Evolutionary conservation across 148 eudicot species (phyloP).

Genomic region (Cornus florida): DNA sequence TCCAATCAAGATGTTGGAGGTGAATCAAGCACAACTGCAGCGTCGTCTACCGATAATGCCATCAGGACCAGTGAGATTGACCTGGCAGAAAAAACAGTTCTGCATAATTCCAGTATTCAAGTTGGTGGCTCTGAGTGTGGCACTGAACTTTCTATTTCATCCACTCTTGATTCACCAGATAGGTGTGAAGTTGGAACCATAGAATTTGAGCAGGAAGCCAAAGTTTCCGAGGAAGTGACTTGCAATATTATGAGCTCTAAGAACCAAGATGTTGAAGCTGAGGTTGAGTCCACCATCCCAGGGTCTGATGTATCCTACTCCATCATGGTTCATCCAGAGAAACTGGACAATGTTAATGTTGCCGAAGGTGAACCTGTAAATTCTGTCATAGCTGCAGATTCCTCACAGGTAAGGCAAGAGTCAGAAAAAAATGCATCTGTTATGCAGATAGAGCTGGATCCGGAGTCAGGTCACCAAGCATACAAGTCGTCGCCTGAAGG

Average conservation of each 20-base stretch:
- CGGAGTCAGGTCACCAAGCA: constrained; percentile 28
- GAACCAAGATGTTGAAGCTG: constrained; percentile 28
- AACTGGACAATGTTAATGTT: constrained; percentile 20
- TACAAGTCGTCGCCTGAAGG: constrained; percentile 51
- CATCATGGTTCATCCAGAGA: constrained; percentile 32
- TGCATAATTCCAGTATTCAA: constrained; percentile 30
- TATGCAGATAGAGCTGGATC: constrained; percentile 21
- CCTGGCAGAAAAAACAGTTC: constrained; percentile 28
- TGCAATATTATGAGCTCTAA: constrained; percentile 9
- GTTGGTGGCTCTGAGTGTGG: constrained; percentile 82
- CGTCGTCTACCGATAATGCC: constrained; percentile 33
- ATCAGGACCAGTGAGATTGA: constrained; percentile 29
- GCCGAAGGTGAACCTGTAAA: constrained; percentile 14
- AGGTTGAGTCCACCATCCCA: constrained; percentile 18
- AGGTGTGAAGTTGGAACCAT: constrained; percentile 45
- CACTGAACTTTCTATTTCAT: constrained; percentile 83
- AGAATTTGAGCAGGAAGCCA: constrained; percentile 36
- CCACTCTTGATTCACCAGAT: constrained; percentile 90
- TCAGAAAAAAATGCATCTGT: constrained; percentile 26
- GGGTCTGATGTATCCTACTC: constrained; percentile 31
- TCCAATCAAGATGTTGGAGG: constrained; percentile 33
- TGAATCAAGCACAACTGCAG: constrained; percentile 33
- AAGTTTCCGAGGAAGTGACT: constrained; percentile 30
- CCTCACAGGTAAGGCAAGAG: constrained; percentile 30
- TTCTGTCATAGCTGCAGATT: constrained; percentile 22